These are phyloP conservation scores for Penicillium tannophilum DNA, from an alignment of 495 filamentous ascomycete genomes.

Conservation along the genomic window DNA sequence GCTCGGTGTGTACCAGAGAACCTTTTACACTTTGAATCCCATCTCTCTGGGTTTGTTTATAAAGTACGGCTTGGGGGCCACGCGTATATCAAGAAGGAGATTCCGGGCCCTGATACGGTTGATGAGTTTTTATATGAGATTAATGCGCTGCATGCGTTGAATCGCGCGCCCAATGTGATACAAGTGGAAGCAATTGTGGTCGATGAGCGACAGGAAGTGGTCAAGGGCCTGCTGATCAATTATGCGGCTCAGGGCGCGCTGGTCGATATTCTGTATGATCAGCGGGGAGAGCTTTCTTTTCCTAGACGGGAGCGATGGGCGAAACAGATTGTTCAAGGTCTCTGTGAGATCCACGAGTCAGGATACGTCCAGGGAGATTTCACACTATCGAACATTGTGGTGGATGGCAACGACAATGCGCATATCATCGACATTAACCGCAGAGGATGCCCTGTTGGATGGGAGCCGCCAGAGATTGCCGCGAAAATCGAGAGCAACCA, in stretches of 20 bases:
- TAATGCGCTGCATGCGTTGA: conserved; percentile 84
- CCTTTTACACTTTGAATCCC: conserved; percentile 80
- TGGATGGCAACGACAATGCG: conserved; percentile 80
- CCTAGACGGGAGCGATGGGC: conserved; percentile 84
- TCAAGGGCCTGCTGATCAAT: conserved; percentile 90
- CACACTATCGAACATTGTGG: conserved; percentile 94
- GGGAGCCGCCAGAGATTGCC: conserved; percentile 94
- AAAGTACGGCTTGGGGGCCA: conserved; percentile 73
- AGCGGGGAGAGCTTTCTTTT: conserved; percentile 67
- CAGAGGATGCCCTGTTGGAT: conserved; percentile 91
- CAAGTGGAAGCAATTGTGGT: conserved; percentile 87
- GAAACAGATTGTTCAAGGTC: conserved; percentile 83
- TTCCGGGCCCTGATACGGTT: conserved; percentile 92
- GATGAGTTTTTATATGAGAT: conserved; percentile 98
- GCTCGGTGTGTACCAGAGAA: conserved; percentile 65
- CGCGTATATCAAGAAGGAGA: conserved; percentile 94
- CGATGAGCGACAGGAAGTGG: conserved; percentile 69
- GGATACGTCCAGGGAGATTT: conserved; percentile 98
- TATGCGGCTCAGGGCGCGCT: conserved; percentile 87
- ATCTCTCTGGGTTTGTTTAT: conserved; percentile 97
- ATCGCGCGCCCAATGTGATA: conserved; percentile 75
- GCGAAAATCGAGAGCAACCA: conserved; percentile 88
- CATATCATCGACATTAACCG: conserved; percentile 99
- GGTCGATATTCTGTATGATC: conserved; percentile 88
- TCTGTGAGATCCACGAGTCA: conserved; percentile 91